Conservation (phyloP, 306 rosid genomes). For the Castanospermum australe region DNA sequence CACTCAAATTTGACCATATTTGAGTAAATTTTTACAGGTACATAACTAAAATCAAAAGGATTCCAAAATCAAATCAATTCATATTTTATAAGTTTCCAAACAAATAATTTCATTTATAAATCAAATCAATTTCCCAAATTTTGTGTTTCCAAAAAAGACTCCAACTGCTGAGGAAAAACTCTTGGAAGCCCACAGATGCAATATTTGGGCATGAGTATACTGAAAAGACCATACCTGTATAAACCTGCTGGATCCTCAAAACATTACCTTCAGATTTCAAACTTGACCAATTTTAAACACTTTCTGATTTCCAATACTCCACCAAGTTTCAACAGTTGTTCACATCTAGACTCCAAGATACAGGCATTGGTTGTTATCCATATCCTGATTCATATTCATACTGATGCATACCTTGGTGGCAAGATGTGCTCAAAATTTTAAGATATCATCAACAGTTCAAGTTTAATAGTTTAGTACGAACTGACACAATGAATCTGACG, state of each 20-base stretch:
- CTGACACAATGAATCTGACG: not conserved
- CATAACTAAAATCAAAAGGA: too few relatives aligned
- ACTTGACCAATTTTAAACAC: not conserved
- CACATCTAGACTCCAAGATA: not conserved
- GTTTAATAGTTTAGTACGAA: not conserved
- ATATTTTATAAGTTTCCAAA: too few relatives aligned
- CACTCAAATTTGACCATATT: too few relatives aligned
- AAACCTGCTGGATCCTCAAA: constrained; percentile 1
- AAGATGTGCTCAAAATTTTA: not conserved
- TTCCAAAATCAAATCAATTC: too few relatives aligned
- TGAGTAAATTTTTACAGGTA: too few relatives aligned
- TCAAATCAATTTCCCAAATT: too few relatives aligned
- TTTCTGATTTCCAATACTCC: not conserved
- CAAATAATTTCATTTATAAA: too few relatives aligned
- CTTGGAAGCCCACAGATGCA: not conserved
- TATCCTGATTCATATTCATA: not conserved
- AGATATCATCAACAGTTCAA: not conserved
- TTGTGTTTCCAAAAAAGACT: too few relatives aligned
- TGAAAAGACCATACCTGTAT: not conserved
- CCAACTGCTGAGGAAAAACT: not conserved
- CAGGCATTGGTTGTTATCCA: not conserved
- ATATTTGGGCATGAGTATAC: not conserved
- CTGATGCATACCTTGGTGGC: not conserved
- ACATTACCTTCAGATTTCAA: not conserved
- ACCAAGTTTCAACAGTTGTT: not conserved